Percentiles rank a stretch among this genome's conserved stretches.
These are phyloP conservation scores for Chimonanthus praecox DNA, from an alignment of 164 flowering plant genomes.

Conservation along the genomic window DNA sequence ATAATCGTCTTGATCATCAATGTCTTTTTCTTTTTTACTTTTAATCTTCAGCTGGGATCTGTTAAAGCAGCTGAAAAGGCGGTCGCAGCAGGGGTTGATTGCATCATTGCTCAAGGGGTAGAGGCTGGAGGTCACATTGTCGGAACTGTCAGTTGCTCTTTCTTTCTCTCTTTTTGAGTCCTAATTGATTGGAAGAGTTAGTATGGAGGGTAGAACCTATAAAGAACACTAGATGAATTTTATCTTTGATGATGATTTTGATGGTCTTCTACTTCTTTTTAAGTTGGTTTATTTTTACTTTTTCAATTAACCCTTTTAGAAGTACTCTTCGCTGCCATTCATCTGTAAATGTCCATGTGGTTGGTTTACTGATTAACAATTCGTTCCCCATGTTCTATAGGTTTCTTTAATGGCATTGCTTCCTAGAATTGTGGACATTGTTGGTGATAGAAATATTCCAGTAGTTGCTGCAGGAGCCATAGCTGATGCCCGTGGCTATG, in stretches of 20 bases:
- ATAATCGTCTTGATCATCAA: too few species aligned
- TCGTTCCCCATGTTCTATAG: conserved; percentile 3
- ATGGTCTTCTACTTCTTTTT: not conserved
- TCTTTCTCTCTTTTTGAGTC: not conserved
- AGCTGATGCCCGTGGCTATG: conserved; percentile 27
- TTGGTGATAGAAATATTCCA: conserved; percentile 23
- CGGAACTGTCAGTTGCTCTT: conserved; percentile 15
- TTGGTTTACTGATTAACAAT: not conserved
- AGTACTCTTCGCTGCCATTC: too few species aligned
- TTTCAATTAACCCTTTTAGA: not conserved
- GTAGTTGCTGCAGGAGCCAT: conserved; percentile 29
- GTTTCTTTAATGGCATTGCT: conserved; percentile 21
- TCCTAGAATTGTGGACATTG: conserved; percentile 26
- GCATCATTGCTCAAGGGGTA: conserved; percentile 27
- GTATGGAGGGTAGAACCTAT: too few species aligned
- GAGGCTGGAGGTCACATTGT: conserved; percentile 27
- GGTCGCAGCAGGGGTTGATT: conserved; percentile 30
- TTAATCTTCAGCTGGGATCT: conserved; percentile 21
- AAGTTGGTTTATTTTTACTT: not conserved
- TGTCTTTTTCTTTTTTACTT: not conserved
- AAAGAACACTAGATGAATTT: too few species aligned
- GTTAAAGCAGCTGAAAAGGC: conserved; percentile 24
- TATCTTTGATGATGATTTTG: not conserved
- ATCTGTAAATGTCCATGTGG: too few species aligned
- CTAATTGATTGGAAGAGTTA: too few species aligned